Conservation (phyloP, 2,329 filamentous ascomycete species). For the Arthrobotrys iridis region DNA sequence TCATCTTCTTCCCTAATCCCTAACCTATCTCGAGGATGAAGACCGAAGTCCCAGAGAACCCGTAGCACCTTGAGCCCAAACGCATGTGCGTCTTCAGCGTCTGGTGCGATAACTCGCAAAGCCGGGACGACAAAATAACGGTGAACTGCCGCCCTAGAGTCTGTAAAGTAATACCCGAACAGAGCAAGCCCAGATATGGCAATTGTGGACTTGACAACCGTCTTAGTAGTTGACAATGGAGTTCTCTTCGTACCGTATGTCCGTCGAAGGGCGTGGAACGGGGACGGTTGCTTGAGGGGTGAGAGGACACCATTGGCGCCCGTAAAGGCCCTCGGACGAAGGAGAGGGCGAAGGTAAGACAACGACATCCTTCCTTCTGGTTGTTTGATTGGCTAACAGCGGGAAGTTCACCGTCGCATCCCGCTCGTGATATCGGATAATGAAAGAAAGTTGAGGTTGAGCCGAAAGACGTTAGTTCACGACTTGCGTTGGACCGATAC, state of each 20-base stretch:
- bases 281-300: conserved; percentile 21
- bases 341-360: conserved; percentile 45
- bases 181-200: conserved; percentile 32
- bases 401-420: conserved; percentile 49
- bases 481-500: conserved; percentile 6
- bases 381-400: conserved; percentile 13
- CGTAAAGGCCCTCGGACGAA: conserved; percentile 30
- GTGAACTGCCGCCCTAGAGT: conserved; percentile 68
- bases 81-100: conserved; percentile 93
- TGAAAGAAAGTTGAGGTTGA: conserved; percentile 11
- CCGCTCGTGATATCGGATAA: conserved; percentile 29
- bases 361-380: conserved; percentile 48
- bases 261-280: conserved; percentile 30
- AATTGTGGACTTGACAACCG: conserved; percentile 42
- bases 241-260: conserved; percentile 25
- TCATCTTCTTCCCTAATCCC: conserved; percentile 60
- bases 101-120: conserved; percentile 71
- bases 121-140: conserved; percentile 69
- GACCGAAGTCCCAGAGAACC: conserved; percentile 74
- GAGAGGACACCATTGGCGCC: conserved; percentile 37
- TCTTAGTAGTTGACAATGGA: conserved; percentile 40
- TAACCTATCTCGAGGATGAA: conserved; percentile 84
- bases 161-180: conserved; percentile 63
- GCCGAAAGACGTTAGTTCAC: conserved; percentile 26
- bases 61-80: conserved; percentile 77